phyloP scores from a whole-genome alignment of 2,329 filamentous ascomycete genomes.

The Aspergillus ibericus region DNA sequence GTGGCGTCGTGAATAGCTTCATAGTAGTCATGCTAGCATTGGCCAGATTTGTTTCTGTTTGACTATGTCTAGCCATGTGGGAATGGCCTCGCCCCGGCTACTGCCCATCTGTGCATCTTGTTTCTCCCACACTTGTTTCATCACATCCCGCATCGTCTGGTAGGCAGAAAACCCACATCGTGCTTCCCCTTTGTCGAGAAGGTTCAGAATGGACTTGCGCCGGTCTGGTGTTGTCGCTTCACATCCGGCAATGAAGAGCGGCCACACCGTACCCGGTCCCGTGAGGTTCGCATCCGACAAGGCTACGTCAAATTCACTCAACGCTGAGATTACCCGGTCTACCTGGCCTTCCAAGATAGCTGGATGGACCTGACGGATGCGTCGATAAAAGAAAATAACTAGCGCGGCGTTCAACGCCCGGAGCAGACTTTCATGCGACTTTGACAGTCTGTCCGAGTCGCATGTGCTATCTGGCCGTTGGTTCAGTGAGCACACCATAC shows the following conservation, averaged over 20 bases:
- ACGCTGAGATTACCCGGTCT: conserved; percentile 33
- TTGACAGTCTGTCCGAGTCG: conserved; percentile 13
- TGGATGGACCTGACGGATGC: conserved; percentile 41
- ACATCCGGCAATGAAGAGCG: conserved; percentile 44
- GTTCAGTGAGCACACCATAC: conserved; percentile 35
- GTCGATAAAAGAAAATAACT: conserved; percentile 46
- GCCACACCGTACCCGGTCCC: conserved; percentile 38
- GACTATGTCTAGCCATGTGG: conserved; percentile 31
- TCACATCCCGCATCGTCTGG: conserved; percentile 26
- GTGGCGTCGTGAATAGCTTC: background rate
- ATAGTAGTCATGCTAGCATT: conserved; percentile 25
- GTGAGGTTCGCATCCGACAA: conserved; percentile 15
- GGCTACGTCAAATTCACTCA: conserved; percentile 31
- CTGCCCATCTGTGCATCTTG: conserved; percentile 28
- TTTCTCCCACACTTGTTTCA: conserved; percentile 29
- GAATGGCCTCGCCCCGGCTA: conserved; percentile 23
- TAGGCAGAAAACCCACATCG: conserved; percentile 27
- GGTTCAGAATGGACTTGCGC: conserved; percentile 22
- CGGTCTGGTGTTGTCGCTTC: conserved; percentile 32
- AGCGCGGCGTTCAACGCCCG: conserved; percentile 42
- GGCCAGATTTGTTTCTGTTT: conserved; percentile 29
- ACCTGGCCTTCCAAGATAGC: conserved; percentile 42
- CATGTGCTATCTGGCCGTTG: conserved; percentile 17
- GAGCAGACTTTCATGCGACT: conserved; percentile 35
- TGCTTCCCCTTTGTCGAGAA: conserved; percentile 28